Evolutionary conservation across 2,329 filamentous ascomycete genomes (phyloP).

Genomic region (Bipolaris oryzae): DNA sequence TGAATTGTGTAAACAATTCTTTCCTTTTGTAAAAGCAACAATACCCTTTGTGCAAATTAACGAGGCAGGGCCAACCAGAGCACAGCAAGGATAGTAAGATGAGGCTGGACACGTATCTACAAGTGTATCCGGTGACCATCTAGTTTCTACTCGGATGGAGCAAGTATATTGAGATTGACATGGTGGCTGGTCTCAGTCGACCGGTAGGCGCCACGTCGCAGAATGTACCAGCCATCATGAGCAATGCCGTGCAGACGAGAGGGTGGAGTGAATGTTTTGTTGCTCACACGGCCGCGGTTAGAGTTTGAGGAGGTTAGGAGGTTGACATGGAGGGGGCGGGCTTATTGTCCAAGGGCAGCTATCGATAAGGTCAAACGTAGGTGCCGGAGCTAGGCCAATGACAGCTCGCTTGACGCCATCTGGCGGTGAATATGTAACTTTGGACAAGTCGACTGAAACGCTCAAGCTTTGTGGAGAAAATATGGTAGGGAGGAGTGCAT

Average conservation of each 20-base stretch:
- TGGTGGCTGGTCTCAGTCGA: conserved; percentile 12
- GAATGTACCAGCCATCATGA: conserved; percentile 15
- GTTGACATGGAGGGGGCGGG: conserved; percentile 12
- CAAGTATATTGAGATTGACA: conserved; percentile 10
- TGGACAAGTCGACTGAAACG: conserved; percentile 16
- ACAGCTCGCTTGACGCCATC: conserved; percentile 7
- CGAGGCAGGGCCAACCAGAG: conserved; percentile 1
- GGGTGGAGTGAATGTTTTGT: conserved; percentile 11
- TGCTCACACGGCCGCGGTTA: conserved; percentile 14
- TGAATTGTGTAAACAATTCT: no score
- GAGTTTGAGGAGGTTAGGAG: conserved; percentile 14
- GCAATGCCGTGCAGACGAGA: conserved; percentile 1
- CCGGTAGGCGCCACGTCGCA: conserved; percentile 22
- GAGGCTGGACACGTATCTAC: conserved; percentile 20
- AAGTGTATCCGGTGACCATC: conserved; percentile 26
- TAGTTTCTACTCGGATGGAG: background rate
- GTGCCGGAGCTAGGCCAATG: background rate
- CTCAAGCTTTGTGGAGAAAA: conserved; percentile 27
- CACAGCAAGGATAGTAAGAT: conserved; percentile 26
- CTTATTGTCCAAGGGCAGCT: conserved; percentile 11
- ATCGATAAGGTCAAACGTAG: conserved; percentile 16
- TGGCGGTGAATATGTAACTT: conserved; percentile 26
- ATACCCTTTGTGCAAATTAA: background rate
- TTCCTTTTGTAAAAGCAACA: no score
- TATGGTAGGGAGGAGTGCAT: conserved; percentile 9